Conservation (phyloP, 2,329 filamentous ascomycete species). For the Cladophialophora carrionii region DNA sequence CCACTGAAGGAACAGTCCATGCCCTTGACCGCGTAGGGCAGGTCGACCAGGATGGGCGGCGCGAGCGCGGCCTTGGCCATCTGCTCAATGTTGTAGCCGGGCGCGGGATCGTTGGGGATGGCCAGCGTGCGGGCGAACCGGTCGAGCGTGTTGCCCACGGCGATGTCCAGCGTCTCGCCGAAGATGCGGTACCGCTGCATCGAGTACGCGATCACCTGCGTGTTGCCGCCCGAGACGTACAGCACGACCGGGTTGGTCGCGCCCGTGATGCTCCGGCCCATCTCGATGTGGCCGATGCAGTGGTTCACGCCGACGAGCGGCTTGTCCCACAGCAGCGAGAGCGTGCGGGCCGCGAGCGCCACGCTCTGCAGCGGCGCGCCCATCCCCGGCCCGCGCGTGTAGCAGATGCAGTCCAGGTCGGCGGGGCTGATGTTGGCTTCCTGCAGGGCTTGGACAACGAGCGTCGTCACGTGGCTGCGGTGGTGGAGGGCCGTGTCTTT, state of each 20-base stretch:
- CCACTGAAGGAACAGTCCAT: conserved; percentile 98
- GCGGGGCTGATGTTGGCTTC: conserved; percentile 64
- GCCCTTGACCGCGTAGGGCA: conserved; percentile 95
- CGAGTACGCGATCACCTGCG: conserved; percentile 95
- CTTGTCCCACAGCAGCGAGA: conserved; percentile 81
- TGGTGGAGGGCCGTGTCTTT: conserved; percentile 96
- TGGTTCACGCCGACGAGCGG: conserved; percentile 96
- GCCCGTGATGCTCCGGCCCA: conserved; percentile 91
- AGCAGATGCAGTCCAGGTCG: conserved; percentile 90
- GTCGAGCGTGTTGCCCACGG: conserved; percentile 95
- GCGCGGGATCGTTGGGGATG: conserved; percentile 94
- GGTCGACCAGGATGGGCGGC: conserved; percentile 70
- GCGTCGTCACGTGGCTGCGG: conserved; percentile 76
- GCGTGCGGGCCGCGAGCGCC: conserved; percentile 79
- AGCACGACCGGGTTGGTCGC: conserved; percentile 90
- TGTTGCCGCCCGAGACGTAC: conserved; percentile 95
- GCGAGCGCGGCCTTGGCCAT: conserved; percentile 66
- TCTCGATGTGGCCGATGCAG: conserved; percentile 98
- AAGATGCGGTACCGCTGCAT: conserved; percentile 96
- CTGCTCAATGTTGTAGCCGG: conserved; percentile 97
- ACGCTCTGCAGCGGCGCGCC: conserved; percentile 87
- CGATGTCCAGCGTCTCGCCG: conserved; percentile 95
- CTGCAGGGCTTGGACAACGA: conserved; percentile 78
- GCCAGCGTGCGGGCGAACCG: conserved; percentile 87
- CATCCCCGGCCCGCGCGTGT: conserved; percentile 95